phyloP scores from a whole-genome alignment of 441 rosid genomes.

The Arabidopsis lyrata region DNA sequence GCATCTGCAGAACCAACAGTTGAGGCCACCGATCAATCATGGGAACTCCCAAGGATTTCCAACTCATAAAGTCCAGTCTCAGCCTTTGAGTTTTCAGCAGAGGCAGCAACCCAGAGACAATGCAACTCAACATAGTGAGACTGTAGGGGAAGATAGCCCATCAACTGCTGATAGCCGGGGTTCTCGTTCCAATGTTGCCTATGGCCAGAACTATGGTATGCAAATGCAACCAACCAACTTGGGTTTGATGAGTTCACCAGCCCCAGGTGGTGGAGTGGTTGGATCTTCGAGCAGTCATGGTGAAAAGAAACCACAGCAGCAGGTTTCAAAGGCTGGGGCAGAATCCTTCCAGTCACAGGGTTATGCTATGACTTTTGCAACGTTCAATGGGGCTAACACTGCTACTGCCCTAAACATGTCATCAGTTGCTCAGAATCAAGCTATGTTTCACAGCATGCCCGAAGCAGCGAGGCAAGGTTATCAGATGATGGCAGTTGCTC shows the following conservation, averaged over 20 bases:
- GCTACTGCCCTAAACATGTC: slow-evolving; percentile 71
- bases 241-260: slow-evolving; percentile 65
- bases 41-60: slow-evolving; percentile 79
- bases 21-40: slow-evolving; percentile 53
- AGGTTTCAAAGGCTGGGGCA: slow-evolving; percentile 59
- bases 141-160: slow-evolving; percentile 81
- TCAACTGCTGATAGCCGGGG: slow-evolving; percentile 81
- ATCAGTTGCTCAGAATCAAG: slow-evolving; percentile 71
- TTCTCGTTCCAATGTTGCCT: slow-evolving; percentile 61
- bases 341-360: slow-evolving; percentile 73
- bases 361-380: slow-evolving; percentile 87
- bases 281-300: slow-evolving; percentile 52
- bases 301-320: slow-evolving; percentile 73
- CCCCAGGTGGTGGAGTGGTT: slow-evolving; percentile 55
- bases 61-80: slow-evolving; percentile 63
- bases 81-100: slow-evolving; percentile 64
- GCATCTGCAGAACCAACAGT: slow-evolving; percentile 83
- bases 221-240: slow-evolving; percentile 70
- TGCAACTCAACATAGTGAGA: slow-evolving; percentile 67
- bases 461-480: slow-evolving; percentile 74
- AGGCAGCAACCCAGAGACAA: slow-evolving; percentile 71
- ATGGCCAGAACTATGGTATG: slow-evolving; percentile 75
- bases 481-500: slow-evolving; percentile 70
- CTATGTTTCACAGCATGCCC: slow-evolving; percentile 74
- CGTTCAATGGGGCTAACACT: slow-evolving; percentile 64